A percentile compares a stretch with the other conserved stretches of the same genome.
These are phyloP conservation scores for Leccinum obscurum DNA, from an alignment of 768 basidiomycete genomes.

Conservation along the genomic window DNA sequence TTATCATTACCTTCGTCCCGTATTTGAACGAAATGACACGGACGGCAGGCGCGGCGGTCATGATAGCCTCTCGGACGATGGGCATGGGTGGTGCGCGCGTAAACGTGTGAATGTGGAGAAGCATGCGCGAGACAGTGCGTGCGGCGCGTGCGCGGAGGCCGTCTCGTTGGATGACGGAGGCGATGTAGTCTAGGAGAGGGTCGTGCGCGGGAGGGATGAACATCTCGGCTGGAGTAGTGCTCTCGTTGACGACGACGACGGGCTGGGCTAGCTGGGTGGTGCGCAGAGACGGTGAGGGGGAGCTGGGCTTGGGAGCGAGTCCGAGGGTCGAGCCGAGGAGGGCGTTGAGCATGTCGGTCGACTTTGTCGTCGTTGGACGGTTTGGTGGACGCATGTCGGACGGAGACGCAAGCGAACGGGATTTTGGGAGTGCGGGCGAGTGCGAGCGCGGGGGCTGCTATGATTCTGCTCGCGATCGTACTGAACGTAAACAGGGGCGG, in stretches of 20 bases:
- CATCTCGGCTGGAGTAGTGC: conserved; percentile 22
- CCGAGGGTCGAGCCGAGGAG: conserved; percentile 26
- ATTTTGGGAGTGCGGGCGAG: not conserved
- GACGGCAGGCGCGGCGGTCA: conserved; percentile 69
- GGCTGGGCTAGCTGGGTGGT: not conserved
- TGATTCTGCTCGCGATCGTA: conserved; percentile 10
- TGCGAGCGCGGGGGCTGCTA: not conserved
- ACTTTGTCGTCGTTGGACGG: conserved; percentile 27
- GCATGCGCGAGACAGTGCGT: conserved; percentile 55
- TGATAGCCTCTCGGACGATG: conserved; percentile 72
- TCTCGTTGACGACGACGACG: not conserved
- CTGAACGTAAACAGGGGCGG: no score
- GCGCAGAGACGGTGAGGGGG: conserved; percentile 1
- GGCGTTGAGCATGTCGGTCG: conserved; percentile 22
- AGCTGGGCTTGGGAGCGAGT: conserved; percentile 12
- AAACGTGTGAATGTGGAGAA: conserved; percentile 70
- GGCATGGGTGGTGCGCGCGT: conserved; percentile 81
- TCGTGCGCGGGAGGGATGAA: conserved; percentile 75
- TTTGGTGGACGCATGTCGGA: conserved; percentile 18
- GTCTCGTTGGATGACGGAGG: conserved; percentile 59
- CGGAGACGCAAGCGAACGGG: not conserved
- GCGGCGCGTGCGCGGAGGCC: conserved; percentile 67
- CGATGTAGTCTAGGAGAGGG: conserved; percentile 69
- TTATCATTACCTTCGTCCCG: conserved; percentile 63
- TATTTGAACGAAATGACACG: conserved; percentile 56